Evolutionary conservation across 495 filamentous ascomycete species (phyloP).

Genomic region (Xylaria longipes): DNA sequence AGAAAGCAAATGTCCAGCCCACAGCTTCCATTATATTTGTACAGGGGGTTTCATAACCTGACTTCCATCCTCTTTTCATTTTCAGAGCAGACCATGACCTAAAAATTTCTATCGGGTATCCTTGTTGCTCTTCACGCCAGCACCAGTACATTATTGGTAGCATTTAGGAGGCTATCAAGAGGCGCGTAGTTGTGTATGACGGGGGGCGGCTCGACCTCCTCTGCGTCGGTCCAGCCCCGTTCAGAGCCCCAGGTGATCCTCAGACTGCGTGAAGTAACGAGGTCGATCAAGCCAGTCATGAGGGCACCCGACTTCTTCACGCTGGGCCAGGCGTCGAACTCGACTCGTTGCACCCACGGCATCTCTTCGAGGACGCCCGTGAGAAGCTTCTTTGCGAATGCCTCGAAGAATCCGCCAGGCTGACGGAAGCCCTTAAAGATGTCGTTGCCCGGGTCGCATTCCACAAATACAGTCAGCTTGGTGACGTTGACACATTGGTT

Average conservation of each 20-base stretch:
- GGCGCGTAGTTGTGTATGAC: constrained; percentile 35
- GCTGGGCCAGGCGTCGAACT: constrained; percentile 77
- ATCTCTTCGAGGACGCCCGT: constrained; percentile 63
- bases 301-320: constrained; percentile 73
- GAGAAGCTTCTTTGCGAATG: constrained; percentile 68
- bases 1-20: not conserved
- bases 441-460: constrained; percentile 77
- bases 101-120: not conserved
- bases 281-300: constrained; percentile 69
- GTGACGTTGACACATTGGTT: constrained; percentile 65
- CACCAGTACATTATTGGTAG: constrained; percentile 30
- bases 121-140: not conserved
- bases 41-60: not conserved
- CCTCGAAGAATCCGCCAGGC: constrained; percentile 74
- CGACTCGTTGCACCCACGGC: constrained; percentile 65
- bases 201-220: constrained; percentile 41
- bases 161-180: constrained; percentile 29
- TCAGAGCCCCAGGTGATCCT: constrained; percentile 73
- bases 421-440: constrained; percentile 77
- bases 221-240: constrained; percentile 65
- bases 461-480: constrained; percentile 75
- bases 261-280: constrained; percentile 56
- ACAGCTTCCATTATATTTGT: not conserved
- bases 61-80: not conserved
- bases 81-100: not conserved